A percentile compares a stretch with the other conserved stretches of the same genome.
Conservation (phyloP, 768 basidiomycete genomes). For the Mycena vulgaris region DNA sequence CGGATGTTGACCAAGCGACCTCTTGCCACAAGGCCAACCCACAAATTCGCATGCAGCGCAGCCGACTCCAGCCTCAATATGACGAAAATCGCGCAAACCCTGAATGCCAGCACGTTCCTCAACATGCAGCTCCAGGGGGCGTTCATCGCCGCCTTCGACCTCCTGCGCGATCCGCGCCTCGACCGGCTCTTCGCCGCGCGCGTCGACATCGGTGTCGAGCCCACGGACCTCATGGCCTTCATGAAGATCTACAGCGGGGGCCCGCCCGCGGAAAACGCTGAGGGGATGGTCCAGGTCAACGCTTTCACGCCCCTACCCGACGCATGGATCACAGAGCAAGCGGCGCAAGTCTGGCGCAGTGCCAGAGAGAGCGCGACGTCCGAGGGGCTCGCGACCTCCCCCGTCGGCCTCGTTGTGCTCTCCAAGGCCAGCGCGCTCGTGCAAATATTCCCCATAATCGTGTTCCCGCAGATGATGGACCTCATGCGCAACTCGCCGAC, state of each 20-base stretch:
- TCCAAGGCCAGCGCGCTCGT: slow-evolving; percentile 30
- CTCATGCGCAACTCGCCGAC: slow-evolving; percentile 24
- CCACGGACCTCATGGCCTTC: slow-evolving; percentile 22
- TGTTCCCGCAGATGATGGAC: slow-evolving; percentile 26
- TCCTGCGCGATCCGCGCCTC: slow-evolving; percentile 24
- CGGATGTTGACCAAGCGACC: slow-evolving; percentile 10
- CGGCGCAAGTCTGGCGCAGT: slow-evolving; percentile 20
- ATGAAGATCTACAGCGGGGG: slow-evolving; percentile 16
- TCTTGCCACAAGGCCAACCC: slow-evolving; percentile 24
- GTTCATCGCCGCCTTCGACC: slow-evolving; percentile 27
- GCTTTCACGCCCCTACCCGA: slow-evolving; percentile 31
- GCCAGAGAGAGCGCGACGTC: slow-evolving; percentile 15
- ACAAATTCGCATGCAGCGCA: slow-evolving; percentile 26
- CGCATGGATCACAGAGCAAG: slow-evolving; percentile 9
- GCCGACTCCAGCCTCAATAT: slow-evolving; percentile 27
- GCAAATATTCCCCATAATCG: slow-evolving; percentile 20
- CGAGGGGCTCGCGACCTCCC: slow-evolving; percentile 15
- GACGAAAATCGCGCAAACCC: slow-evolving; percentile 24
- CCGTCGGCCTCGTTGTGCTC: slow-evolving; percentile 28
- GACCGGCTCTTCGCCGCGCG: slow-evolving; percentile 19
- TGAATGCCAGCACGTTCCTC: slow-evolving; percentile 31
- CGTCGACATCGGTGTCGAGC: slow-evolving; percentile 33
- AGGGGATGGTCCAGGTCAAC: slow-evolving; percentile 33
- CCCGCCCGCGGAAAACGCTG: not conserved
- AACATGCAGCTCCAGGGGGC: slow-evolving; percentile 22